phyloP scores from a whole-genome alignment of 2,329 filamentous ascomycete species.

The Scedosporium aurantiacum region DNA sequence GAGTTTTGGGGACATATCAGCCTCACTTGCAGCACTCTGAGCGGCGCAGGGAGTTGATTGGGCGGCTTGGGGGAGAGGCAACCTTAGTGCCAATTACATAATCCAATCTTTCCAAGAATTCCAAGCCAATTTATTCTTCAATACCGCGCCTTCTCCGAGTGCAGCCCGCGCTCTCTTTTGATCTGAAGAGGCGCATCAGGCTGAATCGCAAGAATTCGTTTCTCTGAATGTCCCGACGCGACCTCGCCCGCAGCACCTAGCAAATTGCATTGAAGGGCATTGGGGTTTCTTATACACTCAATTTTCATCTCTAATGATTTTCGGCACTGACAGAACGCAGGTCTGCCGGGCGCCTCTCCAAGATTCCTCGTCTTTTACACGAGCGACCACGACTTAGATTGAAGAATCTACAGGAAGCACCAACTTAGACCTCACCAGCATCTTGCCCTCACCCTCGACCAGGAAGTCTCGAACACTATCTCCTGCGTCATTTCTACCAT shows the following conservation, averaged over 20 bases:
- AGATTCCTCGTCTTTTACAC: neutral
- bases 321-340: neutral
- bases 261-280: neutral
- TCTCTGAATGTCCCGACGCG: neutral
- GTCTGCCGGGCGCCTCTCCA: neutral
- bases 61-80: neutral
- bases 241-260: neutral
- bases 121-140: no score
- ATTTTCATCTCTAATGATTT: neutral
- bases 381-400: neutral
- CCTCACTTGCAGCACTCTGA: no score
- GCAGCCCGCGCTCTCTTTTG: neutral
- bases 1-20: no score
- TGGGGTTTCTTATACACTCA: neutral
- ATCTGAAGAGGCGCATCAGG: neutral
- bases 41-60: no score
- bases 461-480: no score
- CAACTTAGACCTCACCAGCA: no score
- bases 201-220: neutral
- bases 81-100: neutral
- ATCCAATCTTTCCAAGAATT: neutral
- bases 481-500: neutral
- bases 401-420: neutral
- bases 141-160: neutral
- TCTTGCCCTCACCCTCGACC: no score